These are phyloP conservation scores for Metahyphopichia silvanorum DNA, from an alignment of 805 yeast genomes.

Conservation along the genomic window DNA sequence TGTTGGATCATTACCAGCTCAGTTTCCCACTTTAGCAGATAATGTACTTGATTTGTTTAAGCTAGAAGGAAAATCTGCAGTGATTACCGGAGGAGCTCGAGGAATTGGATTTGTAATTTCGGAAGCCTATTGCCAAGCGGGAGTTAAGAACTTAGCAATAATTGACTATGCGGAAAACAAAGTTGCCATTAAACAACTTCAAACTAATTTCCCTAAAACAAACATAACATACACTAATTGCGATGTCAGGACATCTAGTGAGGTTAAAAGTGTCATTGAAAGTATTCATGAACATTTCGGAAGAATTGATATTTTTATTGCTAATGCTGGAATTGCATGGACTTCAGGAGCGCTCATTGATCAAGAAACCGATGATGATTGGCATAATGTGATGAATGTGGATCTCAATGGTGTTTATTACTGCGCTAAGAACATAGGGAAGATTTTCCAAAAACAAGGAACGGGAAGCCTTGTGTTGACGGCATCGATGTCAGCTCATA, in stretches of 20 bases:
- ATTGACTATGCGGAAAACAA: conserved; percentile 35
- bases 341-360: conserved; percentile 39
- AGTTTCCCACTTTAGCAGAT: conserved; percentile 24
- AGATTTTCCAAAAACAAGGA: conserved; percentile 68
- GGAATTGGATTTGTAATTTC: conserved; percentile 44
- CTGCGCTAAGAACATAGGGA: conserved; percentile 73
- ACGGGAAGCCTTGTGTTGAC: conserved; percentile 79
- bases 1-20: conserved; percentile 38
- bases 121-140: conserved; percentile 39
- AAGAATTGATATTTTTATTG: conserved; percentile 41
- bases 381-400: conserved; percentile 70
- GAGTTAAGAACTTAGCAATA: conserved; percentile 33
- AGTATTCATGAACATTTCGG: conserved; percentile 30
- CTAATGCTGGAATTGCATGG: conserved; percentile 50
- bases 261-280: conserved; percentile 31
- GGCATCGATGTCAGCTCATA: conserved; percentile 86
- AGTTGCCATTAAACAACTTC: conserved; percentile 22
- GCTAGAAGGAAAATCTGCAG: conserved; percentile 30
- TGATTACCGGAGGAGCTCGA: conserved; percentile 56
- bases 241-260: conserved; percentile 38
- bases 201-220: conserved; percentile 26
- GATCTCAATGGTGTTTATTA: conserved; percentile 81
- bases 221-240: conserved; percentile 29
- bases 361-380: conserved; percentile 50
- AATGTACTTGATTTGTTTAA: conserved; percentile 27